Percentiles rank a stretch among this genome's conserved stretches.
These are phyloP conservation scores for Protoeuglena noctilucae DNA, from an alignment of 139 green algal species.

Conservation along the genomic window DNA sequence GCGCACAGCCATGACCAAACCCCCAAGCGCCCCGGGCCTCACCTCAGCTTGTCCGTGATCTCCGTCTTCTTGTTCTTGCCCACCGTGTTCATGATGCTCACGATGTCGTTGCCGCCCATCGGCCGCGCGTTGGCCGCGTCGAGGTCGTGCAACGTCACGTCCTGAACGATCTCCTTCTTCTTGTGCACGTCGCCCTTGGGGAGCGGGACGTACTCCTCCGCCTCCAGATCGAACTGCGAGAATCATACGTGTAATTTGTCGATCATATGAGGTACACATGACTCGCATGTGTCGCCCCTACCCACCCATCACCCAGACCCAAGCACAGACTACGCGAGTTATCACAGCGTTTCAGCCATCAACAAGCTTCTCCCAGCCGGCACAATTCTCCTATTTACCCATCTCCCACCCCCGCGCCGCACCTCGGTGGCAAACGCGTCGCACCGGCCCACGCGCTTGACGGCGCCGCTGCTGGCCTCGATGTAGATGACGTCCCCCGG, in stretches of 20 bases:
- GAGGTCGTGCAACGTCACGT: constrained; percentile 97
- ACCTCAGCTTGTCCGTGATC: constrained; percentile 98
- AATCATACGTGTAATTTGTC: too few relatives aligned
- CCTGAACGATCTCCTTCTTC: constrained; percentile 96
- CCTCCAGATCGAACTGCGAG: constrained; percentile 97
- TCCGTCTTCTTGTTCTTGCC: constrained; percentile 98
- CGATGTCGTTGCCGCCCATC: constrained; percentile 80
- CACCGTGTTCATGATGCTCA: constrained; percentile 85
- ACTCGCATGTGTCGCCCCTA: too few relatives aligned
- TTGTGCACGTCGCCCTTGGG: constrained; percentile 99
- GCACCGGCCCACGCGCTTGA: constrained; percentile 90
- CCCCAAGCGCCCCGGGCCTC: too few relatives aligned
- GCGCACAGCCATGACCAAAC: too few relatives aligned
- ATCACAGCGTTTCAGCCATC: too few relatives aligned
- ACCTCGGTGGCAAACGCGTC: constrained; percentile 91
- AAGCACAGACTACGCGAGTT: too few relatives aligned
- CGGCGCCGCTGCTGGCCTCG: constrained; percentile 81
- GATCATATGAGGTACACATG: too few relatives aligned
- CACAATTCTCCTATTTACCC: too few relatives aligned
- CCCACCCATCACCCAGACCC: too few relatives aligned
- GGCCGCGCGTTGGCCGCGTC: constrained; percentile 87
- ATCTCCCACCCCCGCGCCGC: too few relatives aligned
- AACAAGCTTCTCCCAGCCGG: too few relatives aligned
- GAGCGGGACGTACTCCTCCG: constrained; percentile 97
- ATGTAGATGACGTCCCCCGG: constrained; percentile 98